phyloP scores from a whole-genome alignment of 257 asterid genomes.

The Gardenia jasminoides region DNA sequence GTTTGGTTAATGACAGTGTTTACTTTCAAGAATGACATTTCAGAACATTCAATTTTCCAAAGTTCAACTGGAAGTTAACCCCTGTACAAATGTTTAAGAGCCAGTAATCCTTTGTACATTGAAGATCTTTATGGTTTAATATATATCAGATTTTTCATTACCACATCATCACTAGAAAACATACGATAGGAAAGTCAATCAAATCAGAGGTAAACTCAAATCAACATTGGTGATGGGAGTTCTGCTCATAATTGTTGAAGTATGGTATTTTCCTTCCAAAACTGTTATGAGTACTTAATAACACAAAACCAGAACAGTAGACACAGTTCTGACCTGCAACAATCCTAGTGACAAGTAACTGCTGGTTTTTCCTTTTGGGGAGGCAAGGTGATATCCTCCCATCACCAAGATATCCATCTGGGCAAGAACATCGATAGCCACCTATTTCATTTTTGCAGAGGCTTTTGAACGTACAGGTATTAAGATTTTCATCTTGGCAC shows the following conservation, averaged over 20 bases:
- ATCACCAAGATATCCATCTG: conserved; percentile 27
- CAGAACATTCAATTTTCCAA: background rate
- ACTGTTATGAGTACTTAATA: background rate
- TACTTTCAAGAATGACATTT: background rate
- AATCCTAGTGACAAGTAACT: background rate
- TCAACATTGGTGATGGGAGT: background rate
- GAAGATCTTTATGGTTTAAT: background rate
- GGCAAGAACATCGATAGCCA: conserved; percentile 33
- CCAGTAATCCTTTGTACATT: background rate
- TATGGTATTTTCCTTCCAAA: background rate
- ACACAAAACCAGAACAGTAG: background rate
- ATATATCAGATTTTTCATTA: background rate
- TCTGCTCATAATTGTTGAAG: background rate
- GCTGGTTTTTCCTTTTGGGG: background rate
- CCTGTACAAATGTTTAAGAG: background rate
- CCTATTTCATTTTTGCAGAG: conserved; percentile 27
- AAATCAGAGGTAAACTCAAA: too few relatives aligned
- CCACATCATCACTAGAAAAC: too few relatives aligned
- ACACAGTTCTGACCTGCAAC: background rate
- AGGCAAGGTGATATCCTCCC: conserved; percentile 22
- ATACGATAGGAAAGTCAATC: background rate
- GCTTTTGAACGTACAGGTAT: conserved; percentile 10
- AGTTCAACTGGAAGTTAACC: background rate
- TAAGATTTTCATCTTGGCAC: conserved; percentile 22
- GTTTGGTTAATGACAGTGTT: background rate